These are phyloP conservation scores for Cytospora paraplurivora DNA, from an alignment of 2,329 filamentous ascomycete species.

Conservation along the genomic window DNA sequence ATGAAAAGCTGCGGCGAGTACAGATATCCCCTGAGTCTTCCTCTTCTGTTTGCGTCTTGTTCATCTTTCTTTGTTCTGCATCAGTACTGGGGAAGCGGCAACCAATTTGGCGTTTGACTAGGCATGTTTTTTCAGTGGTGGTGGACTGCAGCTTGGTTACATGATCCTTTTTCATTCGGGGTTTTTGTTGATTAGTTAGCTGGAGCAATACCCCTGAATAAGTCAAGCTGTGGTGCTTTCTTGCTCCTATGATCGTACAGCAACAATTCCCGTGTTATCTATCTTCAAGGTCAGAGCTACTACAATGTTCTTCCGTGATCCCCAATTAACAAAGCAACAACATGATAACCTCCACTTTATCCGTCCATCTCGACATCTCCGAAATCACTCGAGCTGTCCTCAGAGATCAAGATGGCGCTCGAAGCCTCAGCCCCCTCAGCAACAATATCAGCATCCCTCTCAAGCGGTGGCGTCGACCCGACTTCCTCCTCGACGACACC, in stretches of 20 bases:
- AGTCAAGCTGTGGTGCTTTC: neutral
- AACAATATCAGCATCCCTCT: neutral
- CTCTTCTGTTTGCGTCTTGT: neutral
- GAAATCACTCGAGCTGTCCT: conserved; percentile 3
- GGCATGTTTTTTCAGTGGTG: neutral
- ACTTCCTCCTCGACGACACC: neutral
- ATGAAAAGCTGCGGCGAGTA: neutral
- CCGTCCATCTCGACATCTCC: neutral
- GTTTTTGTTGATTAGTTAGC: conserved; percentile 4
- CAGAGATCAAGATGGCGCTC: conserved; percentile 1
- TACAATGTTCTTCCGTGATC: neutral
- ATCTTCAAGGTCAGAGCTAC: neutral
- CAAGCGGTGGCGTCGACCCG: neutral
- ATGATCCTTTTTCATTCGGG: neutral
- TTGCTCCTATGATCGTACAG: neutral
- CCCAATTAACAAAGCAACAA: neutral
- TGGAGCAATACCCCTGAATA: conserved; percentile 17
- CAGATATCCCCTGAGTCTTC: neutral
- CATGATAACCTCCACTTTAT: neutral
- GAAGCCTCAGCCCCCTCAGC: neutral
- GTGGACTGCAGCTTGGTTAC: neutral
- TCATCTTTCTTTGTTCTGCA: neutral
- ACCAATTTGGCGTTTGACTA: neutral
- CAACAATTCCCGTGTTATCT: neutral
- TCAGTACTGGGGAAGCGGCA: neutral